Evolutionary conservation across 2,329 filamentous ascomycete genomes (phyloP).

Genomic region (Arthrobotrys sphaeroides): DNA sequence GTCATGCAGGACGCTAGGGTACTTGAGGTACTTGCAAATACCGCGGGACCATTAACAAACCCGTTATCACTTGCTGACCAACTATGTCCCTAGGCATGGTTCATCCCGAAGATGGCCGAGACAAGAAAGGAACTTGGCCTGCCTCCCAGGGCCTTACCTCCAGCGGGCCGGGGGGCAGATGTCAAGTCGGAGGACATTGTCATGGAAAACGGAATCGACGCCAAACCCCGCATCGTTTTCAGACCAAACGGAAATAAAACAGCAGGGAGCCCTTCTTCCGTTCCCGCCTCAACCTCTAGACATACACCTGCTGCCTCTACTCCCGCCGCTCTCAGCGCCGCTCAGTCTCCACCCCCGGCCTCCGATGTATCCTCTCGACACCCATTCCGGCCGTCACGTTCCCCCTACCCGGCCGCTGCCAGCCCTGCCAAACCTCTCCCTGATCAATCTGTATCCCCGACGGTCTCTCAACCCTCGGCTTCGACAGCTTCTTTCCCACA

Average conservation of each 20-base stretch:
- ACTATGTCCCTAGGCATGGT: conserved; percentile 6
- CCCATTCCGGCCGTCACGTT: conserved; percentile 12
- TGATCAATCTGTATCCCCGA: conserved; percentile 23
- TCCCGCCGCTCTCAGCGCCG: conserved; percentile 21
- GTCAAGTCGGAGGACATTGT: conserved; percentile 19
- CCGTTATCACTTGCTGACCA: background rate
- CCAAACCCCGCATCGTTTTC: conserved; percentile 21
- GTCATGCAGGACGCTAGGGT: conserved; percentile 41
- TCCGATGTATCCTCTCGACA: conserved; percentile 8
- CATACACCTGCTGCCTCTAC: conserved; percentile 34
- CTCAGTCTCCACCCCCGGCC: conserved; percentile 15
- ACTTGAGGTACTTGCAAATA: conserved; percentile 13
- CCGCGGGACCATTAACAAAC: background rate
- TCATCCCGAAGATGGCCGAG: conserved; percentile 8
- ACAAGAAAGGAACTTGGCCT: conserved; percentile 13
- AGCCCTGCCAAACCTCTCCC: conserved; percentile 3
- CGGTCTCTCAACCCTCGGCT: conserved; percentile 12
- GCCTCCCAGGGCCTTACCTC: conserved; percentile 27
- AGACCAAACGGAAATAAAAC: conserved; percentile 39
- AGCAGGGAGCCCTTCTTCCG: conserved; percentile 31
- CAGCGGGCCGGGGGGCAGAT: background rate
- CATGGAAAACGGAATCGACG: conserved; percentile 31
- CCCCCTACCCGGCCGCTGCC: conserved; percentile 10
- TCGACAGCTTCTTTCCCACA: background rate
- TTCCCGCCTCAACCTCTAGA: conserved; percentile 7